phyloP scores from a whole-genome alignment of 179 eudicot species.

The Spergularia azorica region DNA sequence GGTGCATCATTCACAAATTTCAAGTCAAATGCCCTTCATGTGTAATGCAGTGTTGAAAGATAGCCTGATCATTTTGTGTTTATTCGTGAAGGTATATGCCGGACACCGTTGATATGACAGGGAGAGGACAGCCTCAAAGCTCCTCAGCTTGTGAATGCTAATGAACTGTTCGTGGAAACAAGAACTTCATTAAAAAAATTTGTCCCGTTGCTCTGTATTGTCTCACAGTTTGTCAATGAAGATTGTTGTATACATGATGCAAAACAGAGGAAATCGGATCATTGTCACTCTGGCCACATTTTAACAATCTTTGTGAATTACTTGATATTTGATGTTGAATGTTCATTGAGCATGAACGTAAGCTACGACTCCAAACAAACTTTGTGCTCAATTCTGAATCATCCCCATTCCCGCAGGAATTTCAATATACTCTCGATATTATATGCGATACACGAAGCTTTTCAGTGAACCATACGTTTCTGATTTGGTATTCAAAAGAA shows the following conservation, averaged over 20 bases:
- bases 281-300: constrained; percentile 8
- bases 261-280: constrained; percentile 6
- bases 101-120: constrained; percentile 45
- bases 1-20: not conserved
- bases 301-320: not conserved
- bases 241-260: constrained; percentile 17
- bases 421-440: too few species aligned
- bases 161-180: constrained; percentile 10
- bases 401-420: not conserved
- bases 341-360: not conserved
- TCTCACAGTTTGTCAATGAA: constrained; percentile 11
- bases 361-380: not conserved
- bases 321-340: not conserved
- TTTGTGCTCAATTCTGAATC: not conserved
- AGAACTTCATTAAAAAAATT: not conserved
- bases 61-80: constrained; percentile 4
- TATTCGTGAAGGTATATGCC: constrained; percentile 40
- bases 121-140: constrained; percentile 36
- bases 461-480: not conserved
- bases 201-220: constrained; percentile 8
- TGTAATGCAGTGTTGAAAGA: not conserved
- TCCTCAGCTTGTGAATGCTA: constrained; percentile 49
- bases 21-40: not conserved
- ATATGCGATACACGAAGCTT: too few species aligned
- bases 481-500: too few species aligned